phyloP scores from a whole-genome alignment of 306 rosid genomes.

The Morella rubra region DNA sequence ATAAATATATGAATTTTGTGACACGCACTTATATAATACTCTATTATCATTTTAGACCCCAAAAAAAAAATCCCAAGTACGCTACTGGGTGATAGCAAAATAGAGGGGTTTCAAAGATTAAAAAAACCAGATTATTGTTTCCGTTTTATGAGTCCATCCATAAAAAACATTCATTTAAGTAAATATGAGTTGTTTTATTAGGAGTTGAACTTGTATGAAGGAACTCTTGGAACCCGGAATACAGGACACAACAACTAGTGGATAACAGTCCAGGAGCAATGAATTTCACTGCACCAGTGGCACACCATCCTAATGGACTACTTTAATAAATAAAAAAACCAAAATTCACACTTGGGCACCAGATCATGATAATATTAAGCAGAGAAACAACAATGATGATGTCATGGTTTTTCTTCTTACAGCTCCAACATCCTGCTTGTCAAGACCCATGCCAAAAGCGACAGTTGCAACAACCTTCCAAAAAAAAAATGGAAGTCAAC shows the following conservation, averaged over 20 bases:
- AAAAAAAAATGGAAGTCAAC: slow-evolving; percentile 9
- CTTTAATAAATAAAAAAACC: background rate
- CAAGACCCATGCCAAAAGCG: slow-evolving; percentile 99
- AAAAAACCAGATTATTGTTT: background rate
- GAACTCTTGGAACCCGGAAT: background rate
- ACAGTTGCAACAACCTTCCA: slow-evolving; percentile 94
- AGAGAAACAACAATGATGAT: slow-evolving; percentile 27
- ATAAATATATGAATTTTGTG: too few species aligned
- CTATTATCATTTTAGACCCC: too few species aligned
- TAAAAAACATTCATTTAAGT: background rate
- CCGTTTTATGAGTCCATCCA: slow-evolving; percentile 1
- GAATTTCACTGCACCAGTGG: slow-evolving; percentile 19
- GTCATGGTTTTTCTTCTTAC: slow-evolving; percentile 51
- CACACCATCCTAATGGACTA: slow-evolving; percentile 17
- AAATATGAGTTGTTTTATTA: background rate
- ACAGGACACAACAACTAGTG: background rate
- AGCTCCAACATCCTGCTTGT: slow-evolving; percentile 92
- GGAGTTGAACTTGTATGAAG: background rate
- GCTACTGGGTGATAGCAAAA: background rate
- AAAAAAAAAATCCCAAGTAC: too few species aligned
- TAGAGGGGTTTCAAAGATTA: slow-evolving; percentile 11
- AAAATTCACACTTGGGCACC: slow-evolving; percentile 24
- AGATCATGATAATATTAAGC: slow-evolving; percentile 24
- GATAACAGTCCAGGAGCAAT: slow-evolving; percentile 3
- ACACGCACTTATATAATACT: too few species aligned